Evolutionary conservation across 768 basidiomycete genomes (phyloP).

Genomic region (Pulveroboletus sp.): DNA sequence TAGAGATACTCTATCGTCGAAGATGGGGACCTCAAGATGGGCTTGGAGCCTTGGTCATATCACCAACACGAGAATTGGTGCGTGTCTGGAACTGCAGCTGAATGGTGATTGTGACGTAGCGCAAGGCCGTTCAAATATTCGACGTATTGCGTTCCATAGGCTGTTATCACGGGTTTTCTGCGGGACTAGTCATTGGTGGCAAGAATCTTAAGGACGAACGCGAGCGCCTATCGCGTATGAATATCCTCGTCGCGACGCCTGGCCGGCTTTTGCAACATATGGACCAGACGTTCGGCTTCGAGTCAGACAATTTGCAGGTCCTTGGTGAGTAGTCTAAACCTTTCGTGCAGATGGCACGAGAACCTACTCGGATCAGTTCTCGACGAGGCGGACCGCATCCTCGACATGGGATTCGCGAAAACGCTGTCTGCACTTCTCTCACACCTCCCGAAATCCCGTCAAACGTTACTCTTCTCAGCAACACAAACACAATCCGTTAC

Average conservation of each 20-base stretch:
- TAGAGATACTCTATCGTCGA: conserved; percentile 58
- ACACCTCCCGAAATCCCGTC: conserved; percentile 86
- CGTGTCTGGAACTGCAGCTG: conserved; percentile 22
- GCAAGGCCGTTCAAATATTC: conserved; percentile 94
- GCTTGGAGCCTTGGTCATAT: conserved; percentile 85
- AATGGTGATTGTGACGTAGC: conserved; percentile 2
- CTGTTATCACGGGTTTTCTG: conserved; percentile 85
- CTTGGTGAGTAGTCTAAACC: conserved; percentile 53
- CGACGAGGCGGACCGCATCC: conserved; percentile 94
- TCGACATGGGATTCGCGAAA: conserved; percentile 93
- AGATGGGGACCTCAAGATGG: conserved; percentile 74
- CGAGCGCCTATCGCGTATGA: conserved; percentile 87
- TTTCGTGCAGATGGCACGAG: not conserved
- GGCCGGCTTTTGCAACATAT: conserved; percentile 94
- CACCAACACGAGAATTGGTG: conserved; percentile 90
- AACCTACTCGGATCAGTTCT: conserved; percentile 51
- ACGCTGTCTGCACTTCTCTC: conserved; percentile 87
- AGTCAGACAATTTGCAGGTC: conserved; percentile 84
- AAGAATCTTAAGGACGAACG: conserved; percentile 92
- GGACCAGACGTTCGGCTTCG: conserved; percentile 97
- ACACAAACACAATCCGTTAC: conserved; percentile 89
- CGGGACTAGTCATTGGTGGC: conserved; percentile 93
- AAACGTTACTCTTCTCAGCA: conserved; percentile 95
- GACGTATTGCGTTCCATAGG: conserved; percentile 93
- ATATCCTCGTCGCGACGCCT: conserved; percentile 97